phyloP scores from a whole-genome alignment of 768 basidiomycete genomes.

The Termitomyces sp. region DNA sequence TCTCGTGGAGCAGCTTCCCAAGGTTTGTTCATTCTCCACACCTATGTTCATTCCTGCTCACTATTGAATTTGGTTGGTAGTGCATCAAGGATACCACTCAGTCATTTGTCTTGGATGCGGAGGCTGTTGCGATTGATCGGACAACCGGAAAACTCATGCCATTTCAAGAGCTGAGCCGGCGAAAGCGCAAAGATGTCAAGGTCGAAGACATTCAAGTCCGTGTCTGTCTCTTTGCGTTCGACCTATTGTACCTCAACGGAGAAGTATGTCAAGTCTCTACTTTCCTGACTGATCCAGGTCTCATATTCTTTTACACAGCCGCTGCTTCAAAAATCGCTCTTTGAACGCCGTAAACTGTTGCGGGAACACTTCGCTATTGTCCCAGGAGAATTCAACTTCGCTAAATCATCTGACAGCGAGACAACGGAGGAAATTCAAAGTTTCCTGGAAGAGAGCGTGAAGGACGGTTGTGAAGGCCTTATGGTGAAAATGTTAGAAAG shows the following conservation, averaged over 20 bases:
- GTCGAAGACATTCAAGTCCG: slow-evolving; percentile 96
- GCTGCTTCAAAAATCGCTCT: slow-evolving; percentile 71
- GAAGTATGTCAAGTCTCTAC: slow-evolving; percentile 55
- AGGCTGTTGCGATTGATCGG: slow-evolving; percentile 94
- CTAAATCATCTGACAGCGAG: slow-evolving; percentile 85
- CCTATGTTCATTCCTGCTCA: slow-evolving; percentile 8
- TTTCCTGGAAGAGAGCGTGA: slow-evolving; percentile 95
- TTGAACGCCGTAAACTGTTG: slow-evolving; percentile 75
- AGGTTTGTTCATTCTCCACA: slow-evolving; percentile 41
- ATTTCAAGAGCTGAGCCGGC: slow-evolving; percentile 93
- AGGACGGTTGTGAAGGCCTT: slow-evolving; percentile 97
- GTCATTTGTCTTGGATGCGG: slow-evolving; percentile 94
- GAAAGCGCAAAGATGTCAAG: slow-evolving; percentile 97
- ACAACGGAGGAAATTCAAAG: slow-evolving; percentile 91
- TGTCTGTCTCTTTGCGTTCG: slow-evolving; percentile 96
- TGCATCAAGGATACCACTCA: slow-evolving; percentile 81
- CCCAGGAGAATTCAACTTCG: slow-evolving; percentile 89
- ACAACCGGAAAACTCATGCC: slow-evolving; percentile 86
- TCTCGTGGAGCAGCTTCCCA: slow-evolving; percentile 89
- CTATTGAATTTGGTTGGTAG: slow-evolving; percentile 36
- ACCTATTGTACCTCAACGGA: slow-evolving; percentile 94
- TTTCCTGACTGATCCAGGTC: background rate
- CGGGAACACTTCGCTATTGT: slow-evolving; percentile 79
- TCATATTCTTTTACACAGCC: slow-evolving; percentile 52
- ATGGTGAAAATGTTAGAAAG: slow-evolving; percentile 99